Percentiles rank a stretch among this genome's conserved stretches.
Conservation (phyloP, 257 asterid species). For the Solanum tarapatanum region DNA sequence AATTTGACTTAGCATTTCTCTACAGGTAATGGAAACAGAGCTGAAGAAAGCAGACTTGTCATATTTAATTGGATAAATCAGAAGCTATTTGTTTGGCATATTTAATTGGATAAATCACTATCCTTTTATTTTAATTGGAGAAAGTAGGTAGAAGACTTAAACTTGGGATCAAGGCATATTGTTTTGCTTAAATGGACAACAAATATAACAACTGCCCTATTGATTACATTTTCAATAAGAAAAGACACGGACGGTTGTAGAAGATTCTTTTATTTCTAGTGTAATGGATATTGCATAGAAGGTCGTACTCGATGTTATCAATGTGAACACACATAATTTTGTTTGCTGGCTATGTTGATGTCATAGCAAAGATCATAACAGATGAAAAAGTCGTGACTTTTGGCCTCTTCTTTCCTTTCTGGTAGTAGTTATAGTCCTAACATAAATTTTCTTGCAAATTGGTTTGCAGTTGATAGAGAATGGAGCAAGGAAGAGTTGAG, state of each 20-base stretch:
- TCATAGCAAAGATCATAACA: not conserved
- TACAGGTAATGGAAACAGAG: not conserved
- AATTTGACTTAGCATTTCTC: not conserved
- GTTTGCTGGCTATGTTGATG: not conserved
- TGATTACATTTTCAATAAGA: not conserved
- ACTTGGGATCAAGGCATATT: not conserved
- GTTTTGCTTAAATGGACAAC: not conserved
- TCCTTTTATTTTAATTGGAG: not conserved
- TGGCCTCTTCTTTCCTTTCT: not conserved
- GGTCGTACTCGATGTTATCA: not conserved
- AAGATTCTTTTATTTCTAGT: not conserved
- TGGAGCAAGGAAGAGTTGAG: slow-evolving; percentile 20
- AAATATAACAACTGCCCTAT: not conserved
- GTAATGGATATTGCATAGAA: not conserved
- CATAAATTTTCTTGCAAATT: not conserved
- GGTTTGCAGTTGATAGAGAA: not conserved
- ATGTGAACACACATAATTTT: not conserved
- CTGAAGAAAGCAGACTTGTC: not conserved
- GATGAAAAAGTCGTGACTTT: not conserved
- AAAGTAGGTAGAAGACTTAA: not conserved
- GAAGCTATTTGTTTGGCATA: not conserved
- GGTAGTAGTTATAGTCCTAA: not conserved
- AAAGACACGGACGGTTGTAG: not conserved
- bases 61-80: not conserved
- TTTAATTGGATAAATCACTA: not conserved